Base-by-base conservation (phyloP, 352 stramenopile species). In the Thalassiosira ordinaria region DNA sequence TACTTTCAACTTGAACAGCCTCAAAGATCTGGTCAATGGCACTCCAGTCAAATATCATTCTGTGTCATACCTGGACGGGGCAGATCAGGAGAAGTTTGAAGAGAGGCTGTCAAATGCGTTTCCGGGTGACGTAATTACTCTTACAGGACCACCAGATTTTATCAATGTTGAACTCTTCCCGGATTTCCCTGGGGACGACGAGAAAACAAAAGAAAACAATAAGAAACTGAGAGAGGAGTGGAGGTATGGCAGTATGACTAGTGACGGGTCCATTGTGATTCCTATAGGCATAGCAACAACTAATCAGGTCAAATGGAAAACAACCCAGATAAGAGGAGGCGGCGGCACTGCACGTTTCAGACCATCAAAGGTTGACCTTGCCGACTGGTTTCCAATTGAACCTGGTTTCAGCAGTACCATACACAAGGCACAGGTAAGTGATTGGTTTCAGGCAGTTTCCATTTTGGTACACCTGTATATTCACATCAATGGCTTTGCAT, bases 81-180 rank as follows among this genome's bases (percentile, higher is more conserved):
- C 67, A 27, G 52, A 39, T 31, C 35, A 76, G 29, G 4, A 33
- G 6, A 14, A 29, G 20, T 66, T 76, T 39, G 27, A 60, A 14
- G 29, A 59, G 16, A 4, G 18, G 27, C 6, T 44, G 35, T 8
- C 37, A n/a, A 8, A n/a, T 20, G 7, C 39, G 3, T 7, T 1
- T n/a, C 39, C 37, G 11, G 53, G 67, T 16, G 67, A 60, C n/a
- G 33, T 47, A n/a, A 76, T 76, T 47, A 64, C 56, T 11, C 39
- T 78, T 27, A 9, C 16, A 27, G n/a, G 13, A 14, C 69, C 69
- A 33, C 69, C 69, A 33, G 47, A 69, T 27, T 33, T 62, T 18
- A 63, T 78, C 8, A 78, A 78, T 56, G 69, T 78, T 1, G 69
- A 78, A 41, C 16, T 78, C 0, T 78, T 64, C 53, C 22, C 69